Conservation (phyloP, 805 yeast genomes). For the Priceomyces castillae region DNA sequence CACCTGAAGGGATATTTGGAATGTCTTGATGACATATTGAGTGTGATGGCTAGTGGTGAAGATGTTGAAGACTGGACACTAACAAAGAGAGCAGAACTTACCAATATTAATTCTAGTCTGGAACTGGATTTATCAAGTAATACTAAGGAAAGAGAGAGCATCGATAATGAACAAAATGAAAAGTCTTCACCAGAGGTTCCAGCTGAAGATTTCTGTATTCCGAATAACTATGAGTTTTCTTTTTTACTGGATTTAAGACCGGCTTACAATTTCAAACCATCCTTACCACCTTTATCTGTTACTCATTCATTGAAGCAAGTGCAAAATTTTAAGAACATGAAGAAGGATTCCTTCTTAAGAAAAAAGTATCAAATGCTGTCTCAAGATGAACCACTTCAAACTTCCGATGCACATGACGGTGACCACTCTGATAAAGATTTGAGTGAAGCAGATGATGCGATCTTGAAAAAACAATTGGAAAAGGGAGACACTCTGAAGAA, state of each 20-base stretch:
- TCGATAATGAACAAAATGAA: background rate
- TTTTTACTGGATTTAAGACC: conserved; percentile 27
- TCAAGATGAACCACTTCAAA: conserved; percentile 11
- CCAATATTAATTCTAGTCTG: conserved; percentile 10
- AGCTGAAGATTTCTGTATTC: conserved; percentile 15
- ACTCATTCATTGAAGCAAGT: conserved; percentile 26
- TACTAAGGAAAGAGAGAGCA: background rate
- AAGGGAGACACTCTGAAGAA: conserved; percentile 8
- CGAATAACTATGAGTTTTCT: conserved; percentile 30
- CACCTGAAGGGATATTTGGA: conserved; percentile 59
- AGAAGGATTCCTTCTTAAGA: conserved; percentile 9
- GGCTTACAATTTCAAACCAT: conserved; percentile 28
- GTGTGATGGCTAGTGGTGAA: conserved; percentile 36
- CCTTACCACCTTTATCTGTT: conserved; percentile 40
- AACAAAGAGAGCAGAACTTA: conserved; percentile 43
- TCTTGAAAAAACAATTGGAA: conserved; percentile 10
- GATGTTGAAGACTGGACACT: conserved; percentile 56
- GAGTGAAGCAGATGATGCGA: conserved; percentile 5
- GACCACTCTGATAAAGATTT: conserved; percentile 14
- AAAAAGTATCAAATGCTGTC: conserved; percentile 10
- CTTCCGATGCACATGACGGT: conserved; percentile 21
- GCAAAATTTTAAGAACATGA: conserved; percentile 11
- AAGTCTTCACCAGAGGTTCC: background rate
- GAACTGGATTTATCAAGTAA: background rate
- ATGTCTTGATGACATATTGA: conserved; percentile 56